Conservation (phyloP, 129 eudicot species). For the Deinandra increscens region DNA sequence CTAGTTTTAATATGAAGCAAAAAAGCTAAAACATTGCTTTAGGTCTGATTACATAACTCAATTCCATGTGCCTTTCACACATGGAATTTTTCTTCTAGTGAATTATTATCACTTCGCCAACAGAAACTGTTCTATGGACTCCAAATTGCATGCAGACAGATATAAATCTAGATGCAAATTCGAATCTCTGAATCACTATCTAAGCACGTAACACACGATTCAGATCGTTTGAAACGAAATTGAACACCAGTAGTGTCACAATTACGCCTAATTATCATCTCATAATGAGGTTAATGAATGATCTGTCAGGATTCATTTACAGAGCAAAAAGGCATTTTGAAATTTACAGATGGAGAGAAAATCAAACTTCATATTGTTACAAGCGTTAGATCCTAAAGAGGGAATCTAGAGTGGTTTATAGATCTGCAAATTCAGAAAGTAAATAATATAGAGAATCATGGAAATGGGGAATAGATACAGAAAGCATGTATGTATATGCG, state of each 20-base stretch:
- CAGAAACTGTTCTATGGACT: neutral
- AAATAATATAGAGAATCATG: neutral
- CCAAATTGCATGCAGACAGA: slow-evolving; percentile 6
- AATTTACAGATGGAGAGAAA: neutral
- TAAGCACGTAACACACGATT: slow-evolving; percentile 2
- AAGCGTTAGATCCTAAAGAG: slow-evolving; percentile 1
- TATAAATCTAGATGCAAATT: neutral
- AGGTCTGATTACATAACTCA: neutral
- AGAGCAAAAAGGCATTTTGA: neutral
- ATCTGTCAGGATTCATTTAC: neutral
- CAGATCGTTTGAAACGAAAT: slow-evolving; percentile 5
- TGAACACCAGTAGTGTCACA: neutral
- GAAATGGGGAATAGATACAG: slow-evolving; percentile 8
- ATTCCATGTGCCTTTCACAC: neutral
- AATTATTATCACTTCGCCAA: too few relatives aligned
- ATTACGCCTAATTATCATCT: slow-evolving; percentile 14
- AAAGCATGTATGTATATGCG: neutral
- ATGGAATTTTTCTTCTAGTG: neutral
- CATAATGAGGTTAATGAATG: neutral
- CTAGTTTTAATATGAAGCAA: neutral
- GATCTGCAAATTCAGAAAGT: slow-evolving; percentile 5
- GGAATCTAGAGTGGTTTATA: neutral
- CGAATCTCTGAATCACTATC: neutral
- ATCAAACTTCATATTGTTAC: neutral
- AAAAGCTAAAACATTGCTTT: neutral